A percentile compares a stretch with the other conserved stretches of the same genome.
These are phyloP conservation scores for Lobulomyces angularis DNA, from an alignment of 192 early-diverging fungal species.

Conservation along the genomic window DNA sequence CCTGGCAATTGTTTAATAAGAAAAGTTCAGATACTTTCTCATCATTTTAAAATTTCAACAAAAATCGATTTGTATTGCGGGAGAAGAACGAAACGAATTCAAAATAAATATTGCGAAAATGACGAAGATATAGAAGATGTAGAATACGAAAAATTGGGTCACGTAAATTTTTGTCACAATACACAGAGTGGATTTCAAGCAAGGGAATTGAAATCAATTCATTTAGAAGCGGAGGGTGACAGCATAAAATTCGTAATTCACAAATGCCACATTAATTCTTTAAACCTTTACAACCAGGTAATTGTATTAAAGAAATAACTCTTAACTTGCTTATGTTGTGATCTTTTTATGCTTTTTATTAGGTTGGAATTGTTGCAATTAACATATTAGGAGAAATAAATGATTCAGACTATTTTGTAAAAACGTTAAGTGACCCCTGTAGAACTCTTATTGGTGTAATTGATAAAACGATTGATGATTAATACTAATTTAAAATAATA, in stretches of 20 bases:
- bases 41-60: slow-evolving; percentile 68
- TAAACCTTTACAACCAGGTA: slow-evolving; percentile 70
- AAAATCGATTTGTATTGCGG: slow-evolving; percentile 49
- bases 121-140: slow-evolving; percentile 18
- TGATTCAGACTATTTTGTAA: slow-evolving; percentile 4
- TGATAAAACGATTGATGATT: background rate
- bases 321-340: background rate
- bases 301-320: background rate
- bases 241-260: slow-evolving; percentile 55
- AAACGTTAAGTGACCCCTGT: slow-evolving; percentile 5
- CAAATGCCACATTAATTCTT: slow-evolving; percentile 53
- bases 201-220: slow-evolving; percentile 65
- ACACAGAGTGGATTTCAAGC: slow-evolving; percentile 44
- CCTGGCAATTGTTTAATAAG: slow-evolving; percentile 40
- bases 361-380: slow-evolving; percentile 54
- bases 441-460: slow-evolving; percentile 12
- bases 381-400: slow-evolving; percentile 43
- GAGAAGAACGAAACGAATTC: background rate
- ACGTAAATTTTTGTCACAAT: slow-evolving; percentile 52
- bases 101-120: slow-evolving; percentile 3
- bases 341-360: background rate
- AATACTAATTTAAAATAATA: too few species aligned
- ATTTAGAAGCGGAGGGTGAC: slow-evolving; percentile 53
- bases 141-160: slow-evolving; percentile 11
- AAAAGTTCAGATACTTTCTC: slow-evolving; percentile 59